phyloP scores from a whole-genome alignment of 2,329 filamentous ascomycete genomes.

The Pseudogymnoascus sp. region DNA sequence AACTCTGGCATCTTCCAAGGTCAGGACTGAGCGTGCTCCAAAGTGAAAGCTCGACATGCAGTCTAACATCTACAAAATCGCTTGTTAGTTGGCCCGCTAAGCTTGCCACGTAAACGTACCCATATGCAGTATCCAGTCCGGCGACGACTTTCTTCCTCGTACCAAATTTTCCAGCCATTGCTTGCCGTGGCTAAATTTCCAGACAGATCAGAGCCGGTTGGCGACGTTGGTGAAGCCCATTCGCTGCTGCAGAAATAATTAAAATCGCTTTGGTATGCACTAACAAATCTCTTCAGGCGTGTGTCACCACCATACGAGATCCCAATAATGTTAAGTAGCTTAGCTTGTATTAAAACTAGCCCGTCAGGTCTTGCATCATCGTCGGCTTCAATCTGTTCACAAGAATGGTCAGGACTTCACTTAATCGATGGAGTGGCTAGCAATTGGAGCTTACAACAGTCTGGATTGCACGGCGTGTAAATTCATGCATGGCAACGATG shows the following conservation, averaged over 20 bases:
- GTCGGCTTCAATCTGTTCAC: slow-evolving; percentile 14
- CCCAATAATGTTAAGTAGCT: slow-evolving; percentile 24
- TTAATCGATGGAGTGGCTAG: background rate
- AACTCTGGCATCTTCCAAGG: slow-evolving; percentile 36
- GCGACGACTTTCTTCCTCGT: slow-evolving; percentile 33
- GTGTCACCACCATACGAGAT: slow-evolving; percentile 24
- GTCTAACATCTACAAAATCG: slow-evolving; percentile 34
- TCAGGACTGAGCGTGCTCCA: slow-evolving; percentile 32
- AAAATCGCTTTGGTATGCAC: slow-evolving; percentile 18
- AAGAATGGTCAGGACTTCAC: background rate
- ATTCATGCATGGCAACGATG: slow-evolving; percentile 35
- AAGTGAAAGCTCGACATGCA: slow-evolving; percentile 37
- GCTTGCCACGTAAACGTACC: slow-evolving; percentile 29
- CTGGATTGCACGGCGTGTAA: slow-evolving; percentile 35
- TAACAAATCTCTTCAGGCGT: slow-evolving; percentile 16
- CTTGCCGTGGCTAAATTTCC: background rate
- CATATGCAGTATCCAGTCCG: slow-evolving; percentile 39
- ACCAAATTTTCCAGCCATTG: slow-evolving; percentile 34
- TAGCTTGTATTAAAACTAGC: slow-evolving; percentile 23
- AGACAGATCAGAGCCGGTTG: slow-evolving; percentile 11
- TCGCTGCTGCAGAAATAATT: slow-evolving; percentile 23
- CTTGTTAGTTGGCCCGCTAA: slow-evolving; percentile 1
- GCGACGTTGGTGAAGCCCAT: slow-evolving; percentile 13
- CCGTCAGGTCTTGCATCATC: slow-evolving; percentile 13
- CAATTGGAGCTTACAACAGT: slow-evolving; percentile 28